Conservation (phyloP, 2,329 filamentous ascomycete species). For the Cylindrodendrum hubeiense region DNA sequence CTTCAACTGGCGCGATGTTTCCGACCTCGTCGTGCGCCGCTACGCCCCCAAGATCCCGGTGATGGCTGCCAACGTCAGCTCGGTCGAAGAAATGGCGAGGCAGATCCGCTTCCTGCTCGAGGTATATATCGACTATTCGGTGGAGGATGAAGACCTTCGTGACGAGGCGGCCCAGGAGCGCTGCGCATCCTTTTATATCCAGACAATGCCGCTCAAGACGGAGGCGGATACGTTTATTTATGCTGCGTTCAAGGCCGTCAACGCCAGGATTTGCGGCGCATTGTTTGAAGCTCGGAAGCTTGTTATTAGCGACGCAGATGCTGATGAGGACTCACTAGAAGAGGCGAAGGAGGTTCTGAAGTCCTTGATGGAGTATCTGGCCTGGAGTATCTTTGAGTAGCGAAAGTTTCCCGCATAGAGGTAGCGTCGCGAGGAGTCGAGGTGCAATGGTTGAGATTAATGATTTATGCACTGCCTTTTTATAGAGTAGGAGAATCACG, state of each 20-base stretch:
- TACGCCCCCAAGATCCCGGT: slow-evolving; percentile 66
- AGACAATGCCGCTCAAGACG: slow-evolving; percentile 9
- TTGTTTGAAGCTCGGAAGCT: slow-evolving; percentile 3
- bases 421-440: no score
- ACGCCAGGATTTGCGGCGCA: slow-evolving; percentile 5
- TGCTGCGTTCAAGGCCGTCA: slow-evolving; percentile 14
- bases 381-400: slow-evolving; percentile 5
- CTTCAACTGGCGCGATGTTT: slow-evolving; percentile 71
- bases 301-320: not conserved
- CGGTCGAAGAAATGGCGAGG: slow-evolving; percentile 35
- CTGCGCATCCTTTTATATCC: slow-evolving; percentile 18
- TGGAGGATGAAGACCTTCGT: not conserved
- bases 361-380: slow-evolving; percentile 8
- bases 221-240: slow-evolving; percentile 1
- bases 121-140: slow-evolving; percentile 53
- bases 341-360: not conserved
- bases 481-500: no score
- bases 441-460: no score
- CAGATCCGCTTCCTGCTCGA: slow-evolving; percentile 51
- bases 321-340: not conserved
- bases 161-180: slow-evolving; percentile 8
- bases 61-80: slow-evolving; percentile 38
- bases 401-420: no score
- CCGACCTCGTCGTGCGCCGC: slow-evolving; percentile 70
- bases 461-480: no score